phyloP scores from a whole-genome alignment of 495 filamentous ascomycete genomes.

The Apiosordaria backusii region DNA sequence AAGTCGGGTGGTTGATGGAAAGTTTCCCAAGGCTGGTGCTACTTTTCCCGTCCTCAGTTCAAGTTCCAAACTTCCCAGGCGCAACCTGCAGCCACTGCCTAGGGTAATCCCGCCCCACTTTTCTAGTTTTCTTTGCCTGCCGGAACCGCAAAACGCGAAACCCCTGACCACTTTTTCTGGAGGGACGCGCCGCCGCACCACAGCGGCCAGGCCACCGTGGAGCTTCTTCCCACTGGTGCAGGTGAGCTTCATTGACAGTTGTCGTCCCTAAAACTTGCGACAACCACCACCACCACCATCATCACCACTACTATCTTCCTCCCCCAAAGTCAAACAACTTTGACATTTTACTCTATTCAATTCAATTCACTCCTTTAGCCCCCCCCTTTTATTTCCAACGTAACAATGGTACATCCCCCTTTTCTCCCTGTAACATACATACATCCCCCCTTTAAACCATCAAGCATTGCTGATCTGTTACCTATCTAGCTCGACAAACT shows the following conservation, averaged over 20 bases:
- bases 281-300: constrained; percentile 3
- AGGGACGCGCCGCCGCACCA: constrained; percentile 23
- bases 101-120: background rate
- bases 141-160: constrained; percentile 24
- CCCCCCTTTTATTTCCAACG: constrained; percentile 13
- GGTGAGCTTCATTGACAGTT: background rate
- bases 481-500: constrained; percentile 79
- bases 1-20: background rate
- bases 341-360: background rate
- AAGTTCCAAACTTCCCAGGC: background rate
- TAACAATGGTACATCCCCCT: constrained; percentile 36
- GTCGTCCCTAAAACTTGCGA: constrained; percentile 4
- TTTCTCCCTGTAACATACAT: background rate
- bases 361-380: constrained; percentile 8
- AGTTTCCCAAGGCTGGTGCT: background rate
- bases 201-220: constrained; percentile 5
- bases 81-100: background rate
- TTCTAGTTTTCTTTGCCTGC: constrained; percentile 10
- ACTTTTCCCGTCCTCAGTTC: background rate
- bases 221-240: background rate
- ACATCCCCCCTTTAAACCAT: background rate
- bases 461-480: constrained; percentile 15
- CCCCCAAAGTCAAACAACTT: background rate
- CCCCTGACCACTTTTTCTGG: constrained; percentile 23
- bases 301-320: background rate